phyloP scores from a whole-genome alignment of 2,329 filamentous ascomycete genomes.

The Ceratocystiopsis minuta region DNA sequence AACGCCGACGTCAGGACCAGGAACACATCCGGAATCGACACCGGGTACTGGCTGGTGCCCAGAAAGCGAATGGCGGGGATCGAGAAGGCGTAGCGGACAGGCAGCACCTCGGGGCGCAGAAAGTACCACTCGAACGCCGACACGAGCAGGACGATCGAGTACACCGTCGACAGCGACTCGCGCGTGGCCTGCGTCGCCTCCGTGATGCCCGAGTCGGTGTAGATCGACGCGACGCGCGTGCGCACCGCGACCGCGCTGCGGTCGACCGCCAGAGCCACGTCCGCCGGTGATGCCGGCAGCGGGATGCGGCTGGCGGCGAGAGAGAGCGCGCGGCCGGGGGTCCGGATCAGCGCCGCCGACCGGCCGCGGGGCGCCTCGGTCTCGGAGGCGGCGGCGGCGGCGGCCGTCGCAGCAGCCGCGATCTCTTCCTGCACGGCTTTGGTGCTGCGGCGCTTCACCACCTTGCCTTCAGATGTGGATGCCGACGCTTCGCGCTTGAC shows the following conservation, averaged over 20 bases:
- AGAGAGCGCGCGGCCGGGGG: conserved; percentile 32
- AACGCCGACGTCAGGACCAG: conserved; percentile 57
- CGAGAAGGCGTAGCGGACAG: conserved; percentile 54
- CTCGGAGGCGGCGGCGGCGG: conserved; percentile 18
- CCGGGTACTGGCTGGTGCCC: conserved; percentile 36
- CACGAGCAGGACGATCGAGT: conserved; percentile 51
- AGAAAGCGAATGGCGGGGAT: conserved; percentile 43
- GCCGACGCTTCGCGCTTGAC: conserved; percentile 34
- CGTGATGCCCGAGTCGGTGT: conserved; percentile 46
- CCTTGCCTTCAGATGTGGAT: conserved; percentile 20
- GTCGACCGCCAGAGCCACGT: conserved; percentile 61
- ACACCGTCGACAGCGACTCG: conserved; percentile 52
- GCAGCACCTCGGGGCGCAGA: conserved; percentile 52
- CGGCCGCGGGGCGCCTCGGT: conserved; percentile 11
- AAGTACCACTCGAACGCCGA: conserved; percentile 51
- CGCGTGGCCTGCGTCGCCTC: conserved; percentile 49
- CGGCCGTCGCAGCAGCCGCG: not conserved
- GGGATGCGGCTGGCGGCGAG: conserved; percentile 40
- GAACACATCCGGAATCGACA: conserved; percentile 68
- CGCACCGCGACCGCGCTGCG: conserved; percentile 48
- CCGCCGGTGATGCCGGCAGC: conserved; percentile 65
- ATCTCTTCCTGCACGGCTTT: conserved; percentile 17
- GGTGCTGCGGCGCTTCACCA: conserved; percentile 25
- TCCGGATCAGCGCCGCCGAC: conserved; percentile 27
- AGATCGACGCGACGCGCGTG: conserved; percentile 44